phyloP scores from a whole-genome alignment of 2,329 filamentous ascomycete species.

The Dichotomopilus funicola region DNA sequence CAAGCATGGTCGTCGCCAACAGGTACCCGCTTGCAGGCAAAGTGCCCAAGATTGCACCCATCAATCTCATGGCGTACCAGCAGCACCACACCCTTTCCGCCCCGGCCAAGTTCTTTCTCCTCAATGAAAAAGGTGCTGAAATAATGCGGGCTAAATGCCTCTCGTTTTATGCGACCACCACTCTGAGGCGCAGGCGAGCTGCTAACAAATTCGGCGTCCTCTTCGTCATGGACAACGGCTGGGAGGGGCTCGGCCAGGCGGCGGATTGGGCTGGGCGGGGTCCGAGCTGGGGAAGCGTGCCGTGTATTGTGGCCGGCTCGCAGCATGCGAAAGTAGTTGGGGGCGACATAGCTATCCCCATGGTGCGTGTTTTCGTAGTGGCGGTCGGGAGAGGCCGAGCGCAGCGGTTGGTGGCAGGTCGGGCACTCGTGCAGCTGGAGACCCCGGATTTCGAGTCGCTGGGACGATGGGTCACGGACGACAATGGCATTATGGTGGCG shows the following conservation, averaged over 20 bases:
- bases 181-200: conserved; percentile 43
- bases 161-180: conserved; percentile 66
- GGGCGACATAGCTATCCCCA: conserved; percentile 70
- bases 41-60: conserved; percentile 78
- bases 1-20: conserved; percentile 92
- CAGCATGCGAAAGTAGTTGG: conserved; percentile 93
- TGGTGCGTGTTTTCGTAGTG: conserved; percentile 41
- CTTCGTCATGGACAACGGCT: conserved; percentile 24
- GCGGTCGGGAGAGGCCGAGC: conserved; percentile 43
- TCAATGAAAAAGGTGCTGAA: conserved; percentile 91
- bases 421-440: conserved; percentile 66
- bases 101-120: conserved; percentile 76
- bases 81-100: conserved; percentile 90
- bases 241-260: conserved; percentile 43
- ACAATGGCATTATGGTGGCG: conserved; percentile 91
- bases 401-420: conserved; percentile 74
- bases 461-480: conserved; percentile 78
- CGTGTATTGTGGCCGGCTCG: conserved; percentile 43
- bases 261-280: conserved; percentile 48
- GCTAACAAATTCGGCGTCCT: conserved; percentile 45
- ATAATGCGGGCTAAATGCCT: conserved; percentile 87
- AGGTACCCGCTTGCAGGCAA: conserved; percentile 94
- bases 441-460: conserved; percentile 74
- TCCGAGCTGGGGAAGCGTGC: conserved; percentile 37
- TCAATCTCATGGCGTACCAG: conserved; percentile 92